phyloP scores from a whole-genome alignment of 2,329 filamentous ascomycete species.

The Calonectria leucothoes region DNA sequence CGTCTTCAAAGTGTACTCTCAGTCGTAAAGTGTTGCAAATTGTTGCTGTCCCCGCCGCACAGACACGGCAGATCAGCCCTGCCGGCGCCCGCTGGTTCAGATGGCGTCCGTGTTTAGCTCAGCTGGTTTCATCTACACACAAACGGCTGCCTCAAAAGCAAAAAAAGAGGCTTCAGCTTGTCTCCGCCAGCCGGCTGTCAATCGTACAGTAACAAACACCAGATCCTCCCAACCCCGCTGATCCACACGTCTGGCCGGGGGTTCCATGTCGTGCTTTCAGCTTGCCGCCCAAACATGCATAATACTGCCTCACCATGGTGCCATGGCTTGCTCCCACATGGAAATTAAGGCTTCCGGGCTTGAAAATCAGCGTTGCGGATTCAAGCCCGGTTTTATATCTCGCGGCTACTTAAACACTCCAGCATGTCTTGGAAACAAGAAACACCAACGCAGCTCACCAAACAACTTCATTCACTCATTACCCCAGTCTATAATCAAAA shows the following conservation, averaged over 20 bases:
- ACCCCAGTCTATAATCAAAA: not conserved
- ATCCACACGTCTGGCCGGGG: not conserved
- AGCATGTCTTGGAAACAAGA: not conserved
- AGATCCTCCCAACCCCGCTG: not conserved
- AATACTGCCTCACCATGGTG: not conserved
- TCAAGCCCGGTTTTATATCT: not conserved
- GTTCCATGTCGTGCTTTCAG: not conserved
- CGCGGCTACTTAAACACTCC: not conserved
- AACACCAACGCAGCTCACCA: not conserved
- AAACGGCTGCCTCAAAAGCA: not conserved
- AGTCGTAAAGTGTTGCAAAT: not conserved
- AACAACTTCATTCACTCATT: not conserved
- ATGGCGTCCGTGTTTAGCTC: not conserved
- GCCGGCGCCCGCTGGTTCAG: not conserved
- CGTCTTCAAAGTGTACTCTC: not conserved
- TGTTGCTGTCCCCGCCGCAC: not conserved
- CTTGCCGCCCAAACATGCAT: not conserved
- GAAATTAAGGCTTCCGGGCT: not conserved
- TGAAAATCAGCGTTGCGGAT: not conserved
- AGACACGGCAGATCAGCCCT: slow-evolving; percentile 1
- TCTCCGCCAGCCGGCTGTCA: not conserved
- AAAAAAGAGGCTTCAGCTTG: not conserved
- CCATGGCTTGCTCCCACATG: not conserved
- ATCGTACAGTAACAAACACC: not conserved
- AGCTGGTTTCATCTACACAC: not conserved